Evolutionary conservation across 1,139 yeast species (phyloP).

Genomic region (Ashbya aceris): DNA sequence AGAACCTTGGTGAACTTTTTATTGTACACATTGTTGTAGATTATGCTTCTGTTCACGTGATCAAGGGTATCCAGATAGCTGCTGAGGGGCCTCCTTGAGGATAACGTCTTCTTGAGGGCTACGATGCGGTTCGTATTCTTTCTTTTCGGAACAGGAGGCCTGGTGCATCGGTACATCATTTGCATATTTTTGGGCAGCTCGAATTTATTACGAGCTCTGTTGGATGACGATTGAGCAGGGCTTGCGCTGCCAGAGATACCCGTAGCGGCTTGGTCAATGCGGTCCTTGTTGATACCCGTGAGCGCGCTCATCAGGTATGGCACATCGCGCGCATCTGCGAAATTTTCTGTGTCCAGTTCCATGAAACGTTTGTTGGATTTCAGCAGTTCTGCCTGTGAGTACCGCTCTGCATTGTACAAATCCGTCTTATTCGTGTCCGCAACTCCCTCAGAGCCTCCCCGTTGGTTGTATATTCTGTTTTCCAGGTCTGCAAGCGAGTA

Average conservation of each 20-base stretch:
- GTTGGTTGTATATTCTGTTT: constrained; percentile 22
- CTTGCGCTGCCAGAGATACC: constrained; percentile 9
- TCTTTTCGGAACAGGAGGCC: constrained; percentile 24
- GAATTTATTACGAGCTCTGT: constrained; percentile 17
- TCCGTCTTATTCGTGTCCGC: background rate
- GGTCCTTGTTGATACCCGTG: constrained; percentile 26
- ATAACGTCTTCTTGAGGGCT: constrained; percentile 25
- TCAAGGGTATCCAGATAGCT: constrained; percentile 28
- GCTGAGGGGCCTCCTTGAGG: constrained; percentile 24
- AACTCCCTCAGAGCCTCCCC: constrained; percentile 3
- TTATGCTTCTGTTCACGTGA: constrained; percentile 24
- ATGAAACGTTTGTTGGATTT: constrained; percentile 27
- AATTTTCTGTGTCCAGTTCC: constrained; percentile 29
- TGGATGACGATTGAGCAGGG: constrained; percentile 8
- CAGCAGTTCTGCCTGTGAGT: constrained; percentile 23
- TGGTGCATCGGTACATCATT: constrained; percentile 27
- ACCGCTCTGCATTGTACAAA: constrained; percentile 13
- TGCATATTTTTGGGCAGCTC: constrained; percentile 25
- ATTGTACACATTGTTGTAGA: constrained; percentile 26
- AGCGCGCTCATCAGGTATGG: constrained; percentile 24
- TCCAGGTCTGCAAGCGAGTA: constrained; percentile 30
- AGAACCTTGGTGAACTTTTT: constrained; percentile 28
- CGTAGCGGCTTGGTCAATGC: constrained; percentile 20
- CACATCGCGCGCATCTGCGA: constrained; percentile 21
- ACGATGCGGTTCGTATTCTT: constrained; percentile 26